Conservation (phyloP, 2,329 filamentous ascomycete genomes). For the Trichoderma oligosporum region DNA sequence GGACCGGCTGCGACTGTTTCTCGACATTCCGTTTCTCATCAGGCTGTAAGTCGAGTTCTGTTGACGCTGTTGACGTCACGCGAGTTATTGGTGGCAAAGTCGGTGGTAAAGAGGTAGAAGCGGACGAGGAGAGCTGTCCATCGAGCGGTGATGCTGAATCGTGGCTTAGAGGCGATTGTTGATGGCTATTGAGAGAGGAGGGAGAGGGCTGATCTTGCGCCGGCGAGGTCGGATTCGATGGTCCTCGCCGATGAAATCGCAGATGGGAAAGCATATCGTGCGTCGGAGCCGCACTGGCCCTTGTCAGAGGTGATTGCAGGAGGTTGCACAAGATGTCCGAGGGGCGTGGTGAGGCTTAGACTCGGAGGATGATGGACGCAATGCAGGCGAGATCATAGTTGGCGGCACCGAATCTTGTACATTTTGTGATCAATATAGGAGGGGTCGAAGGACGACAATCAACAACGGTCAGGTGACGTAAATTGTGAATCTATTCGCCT, state of each 20-base stretch:
- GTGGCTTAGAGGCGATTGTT: slow-evolving; percentile 40
- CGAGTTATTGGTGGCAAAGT: slow-evolving; percentile 50
- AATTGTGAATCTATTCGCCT: neutral
- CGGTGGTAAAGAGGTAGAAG: slow-evolving; percentile 42
- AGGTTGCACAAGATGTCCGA: slow-evolving; percentile 7
- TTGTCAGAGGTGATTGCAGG: neutral
- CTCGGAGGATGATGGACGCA: neutral
- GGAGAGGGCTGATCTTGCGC: slow-evolving; percentile 44
- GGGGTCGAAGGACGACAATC: neutral
- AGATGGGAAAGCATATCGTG: slow-evolving; percentile 50
- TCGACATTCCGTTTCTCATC: slow-evolving; percentile 28
- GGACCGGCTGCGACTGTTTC: slow-evolving; percentile 24
- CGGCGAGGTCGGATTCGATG: slow-evolving; percentile 54
- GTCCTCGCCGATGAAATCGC: slow-evolving; percentile 55
- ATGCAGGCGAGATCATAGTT: slow-evolving; percentile 18
- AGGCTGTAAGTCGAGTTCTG: slow-evolving; percentile 27
- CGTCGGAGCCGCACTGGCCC: slow-evolving; percentile 4
- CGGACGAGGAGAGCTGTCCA: slow-evolving; percentile 33
- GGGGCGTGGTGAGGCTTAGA: neutral
- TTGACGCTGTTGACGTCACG: slow-evolving; percentile 45
- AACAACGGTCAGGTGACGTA: neutral
- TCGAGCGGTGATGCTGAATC: slow-evolving; percentile 39
- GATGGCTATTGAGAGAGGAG: slow-evolving; percentile 37
- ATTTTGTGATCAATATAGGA: slow-evolving; percentile 8
- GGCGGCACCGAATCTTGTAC: slow-evolving; percentile 9